Evolutionary conservation across 257 asterid genomes (phyloP).

Genomic region (Leptodermis oblonga): DNA sequence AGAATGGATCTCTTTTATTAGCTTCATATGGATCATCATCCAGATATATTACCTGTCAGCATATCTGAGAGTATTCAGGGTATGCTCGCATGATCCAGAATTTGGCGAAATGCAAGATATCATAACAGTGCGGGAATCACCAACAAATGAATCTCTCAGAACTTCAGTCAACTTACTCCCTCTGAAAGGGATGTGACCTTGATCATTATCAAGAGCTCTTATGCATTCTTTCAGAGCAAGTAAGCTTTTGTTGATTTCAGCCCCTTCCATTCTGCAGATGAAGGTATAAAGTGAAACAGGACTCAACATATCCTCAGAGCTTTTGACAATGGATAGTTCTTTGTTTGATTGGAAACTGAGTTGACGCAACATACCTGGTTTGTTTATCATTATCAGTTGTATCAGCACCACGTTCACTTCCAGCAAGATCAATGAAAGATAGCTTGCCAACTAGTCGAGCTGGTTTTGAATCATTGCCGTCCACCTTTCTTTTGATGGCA

Average conservation of each 20-base stretch:
- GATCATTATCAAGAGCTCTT: conserved; percentile 98
- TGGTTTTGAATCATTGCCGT: conserved; percentile 35
- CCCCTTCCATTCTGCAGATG: conserved; percentile 94
- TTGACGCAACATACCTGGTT: conserved; percentile 23
- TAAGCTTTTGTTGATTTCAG: conserved; percentile 97
- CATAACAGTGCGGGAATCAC: conserved; percentile 96
- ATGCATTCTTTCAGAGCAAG: conserved; percentile 98
- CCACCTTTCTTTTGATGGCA: conserved; percentile 26
- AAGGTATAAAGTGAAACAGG: neutral
- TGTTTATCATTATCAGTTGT: conserved; percentile 40
- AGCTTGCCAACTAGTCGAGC: conserved; percentile 33
- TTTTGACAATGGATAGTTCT: neutral
- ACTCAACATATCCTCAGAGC: neutral
- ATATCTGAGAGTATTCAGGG: conserved; percentile 91
- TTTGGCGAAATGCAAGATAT: conserved; percentile 91
- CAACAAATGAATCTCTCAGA: conserved; percentile 89
- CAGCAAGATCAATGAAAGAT: conserved; percentile 44
- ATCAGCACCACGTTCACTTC: conserved; percentile 46
- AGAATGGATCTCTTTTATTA: neutral
- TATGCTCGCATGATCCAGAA: conserved; percentile 93
- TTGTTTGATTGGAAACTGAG: neutral
- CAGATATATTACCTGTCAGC: conserved; percentile 68
- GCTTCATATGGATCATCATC: neutral
- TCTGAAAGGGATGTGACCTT: conserved; percentile 96
- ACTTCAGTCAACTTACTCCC: conserved; percentile 98